Evolutionary conservation across 2,329 filamentous ascomycete species (phyloP).

Genomic region (Monascus ruber): DNA sequence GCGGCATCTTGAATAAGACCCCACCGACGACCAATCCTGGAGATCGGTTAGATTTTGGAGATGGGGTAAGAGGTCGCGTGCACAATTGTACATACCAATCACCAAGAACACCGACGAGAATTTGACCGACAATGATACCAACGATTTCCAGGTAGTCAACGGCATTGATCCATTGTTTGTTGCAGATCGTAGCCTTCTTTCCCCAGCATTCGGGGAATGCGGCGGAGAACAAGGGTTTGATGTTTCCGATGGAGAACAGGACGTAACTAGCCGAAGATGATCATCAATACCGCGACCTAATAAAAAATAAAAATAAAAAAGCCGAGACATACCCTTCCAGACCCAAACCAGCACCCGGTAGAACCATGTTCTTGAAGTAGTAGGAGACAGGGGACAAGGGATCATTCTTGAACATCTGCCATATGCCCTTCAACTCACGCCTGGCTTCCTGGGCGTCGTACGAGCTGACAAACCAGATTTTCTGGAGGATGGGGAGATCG

Average conservation of each 20-base stretch:
- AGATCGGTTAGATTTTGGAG: too few relatives aligned
- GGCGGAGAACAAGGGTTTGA: conserved; percentile 67
- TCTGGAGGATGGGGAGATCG: conserved; percentile 61
- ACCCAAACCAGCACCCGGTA: conserved; percentile 83
- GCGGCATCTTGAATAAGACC: conserved; percentile 89
- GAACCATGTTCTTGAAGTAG: conserved; percentile 83
- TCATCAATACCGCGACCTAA: background rate
- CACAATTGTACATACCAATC: conserved; percentile 42
- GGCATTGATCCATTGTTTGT: conserved; percentile 66
- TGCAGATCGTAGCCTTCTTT: conserved; percentile 49
- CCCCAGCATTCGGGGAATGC: conserved; percentile 74
- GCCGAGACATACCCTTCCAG: conserved; percentile 57
- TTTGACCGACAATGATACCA: conserved; percentile 90
- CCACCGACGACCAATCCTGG: conserved; percentile 78
- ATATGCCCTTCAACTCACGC: conserved; percentile 56
- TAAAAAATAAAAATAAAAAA: background rate
- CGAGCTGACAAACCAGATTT: conserved; percentile 61
- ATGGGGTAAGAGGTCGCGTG: background rate
- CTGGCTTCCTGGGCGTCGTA: conserved; percentile 61
- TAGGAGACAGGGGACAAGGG: conserved; percentile 71
- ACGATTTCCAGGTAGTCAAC: conserved; percentile 87
- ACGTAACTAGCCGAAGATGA: conserved; percentile 56
- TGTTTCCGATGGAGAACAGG: conserved; percentile 90
- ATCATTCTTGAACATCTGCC: conserved; percentile 73
- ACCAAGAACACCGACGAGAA: conserved; percentile 70